Percentiles rank a stretch among this genome's conserved stretches.
Evolutionary conservation across 208 protist genomes (phyloP).

Genomic region (Acanthamoeba triangularis): DNA sequence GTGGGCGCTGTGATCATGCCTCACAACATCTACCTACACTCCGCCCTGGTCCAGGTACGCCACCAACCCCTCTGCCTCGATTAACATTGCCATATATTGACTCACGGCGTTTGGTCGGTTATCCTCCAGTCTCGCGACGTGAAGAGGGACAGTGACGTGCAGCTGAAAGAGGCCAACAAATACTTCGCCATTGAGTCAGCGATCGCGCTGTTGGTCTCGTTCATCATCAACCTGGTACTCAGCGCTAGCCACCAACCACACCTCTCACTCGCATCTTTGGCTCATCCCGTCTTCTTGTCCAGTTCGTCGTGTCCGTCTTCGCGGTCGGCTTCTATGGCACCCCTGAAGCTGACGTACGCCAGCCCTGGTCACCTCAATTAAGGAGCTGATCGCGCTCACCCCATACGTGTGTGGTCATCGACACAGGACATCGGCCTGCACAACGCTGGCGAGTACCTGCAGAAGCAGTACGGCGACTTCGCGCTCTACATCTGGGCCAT

Average conservation of each 20-base stretch:
- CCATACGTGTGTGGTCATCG: neutral
- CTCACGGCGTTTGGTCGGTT: neutral
- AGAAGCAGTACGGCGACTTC: conserved; percentile 83
- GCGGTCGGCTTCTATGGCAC: conserved; percentile 58
- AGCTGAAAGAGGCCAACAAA: conserved; percentile 85
- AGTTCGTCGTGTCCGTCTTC: neutral
- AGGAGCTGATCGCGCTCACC: too few relatives aligned
- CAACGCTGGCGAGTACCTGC: conserved; percentile 84
- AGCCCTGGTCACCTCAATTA: too few relatives aligned
- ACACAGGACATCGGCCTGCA: conserved; percentile 86
- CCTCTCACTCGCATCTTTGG: neutral
- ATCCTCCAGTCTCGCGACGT: conserved; percentile 73
- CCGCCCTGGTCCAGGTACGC: conserved; percentile 88
- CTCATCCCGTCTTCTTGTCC: neutral
- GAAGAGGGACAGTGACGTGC: conserved; percentile 38
- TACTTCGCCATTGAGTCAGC: conserved; percentile 89
- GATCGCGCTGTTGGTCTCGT: conserved; percentile 89
- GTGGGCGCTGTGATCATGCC: conserved; percentile 94
- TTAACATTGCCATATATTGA: neutral
- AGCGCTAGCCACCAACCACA: neutral
- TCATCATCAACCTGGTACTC: conserved; percentile 90
- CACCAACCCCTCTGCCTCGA: neutral
- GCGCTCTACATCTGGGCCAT: conserved; percentile 90
- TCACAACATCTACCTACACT: conserved; percentile 94
- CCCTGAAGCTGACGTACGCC: conserved; percentile 28